Base-by-base conservation (phyloP, 768 basidiomycete genomes). In the Boletales sp. region DNA sequence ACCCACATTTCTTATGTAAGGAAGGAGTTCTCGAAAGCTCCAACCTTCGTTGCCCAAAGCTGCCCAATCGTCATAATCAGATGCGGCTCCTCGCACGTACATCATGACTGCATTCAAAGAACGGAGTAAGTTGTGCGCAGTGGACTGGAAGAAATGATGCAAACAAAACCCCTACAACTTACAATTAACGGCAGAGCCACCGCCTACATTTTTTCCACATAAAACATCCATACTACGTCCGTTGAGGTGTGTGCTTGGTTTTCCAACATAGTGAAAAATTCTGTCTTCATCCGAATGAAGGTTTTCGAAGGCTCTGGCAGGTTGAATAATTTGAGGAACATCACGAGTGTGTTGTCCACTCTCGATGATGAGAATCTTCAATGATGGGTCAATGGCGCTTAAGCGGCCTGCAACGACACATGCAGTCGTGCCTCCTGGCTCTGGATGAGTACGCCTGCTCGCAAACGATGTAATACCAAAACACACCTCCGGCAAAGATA, bases 111-210 rank as follows among this genome's bases (percentile, higher is more conserved):
- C 6, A 42, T 30, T 10, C 17, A 10, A 37, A 41, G 9, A 18
- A 17, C 5, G 32, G 34, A 4, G 14, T 25, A 12, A 41, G 5
- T 35, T 7, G 10, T 13, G 21, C 2, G 21, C 21, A 25, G 21
- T 5, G 21, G 5, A 25, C 21, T 5, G 21, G 21, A 25, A 25
- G 21, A 25, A 25, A 3, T 25, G 5, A 25, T 2, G 21, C 21
- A 2, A 25, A 25, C 21, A 25, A 25, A 25, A 2, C 21, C 21
- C 3, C 10, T 11, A 12, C 19, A 39, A 58, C 74, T 44, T 41
- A 82, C 83, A 81, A 55, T 85, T 86, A 15, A 86, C 74, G 45
- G 70, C 68, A 0, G 82, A 83, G 0, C 83, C 84, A 6, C 84
- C 85, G 4, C 85, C 84, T 5, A 87, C 57, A 37, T 74, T 76